Percentiles rank a stretch among this genome's conserved stretches.
Evolutionary conservation across 202 grass and related monocot species (phyloP).

Genomic region (Dendrocalamus latiflorus): DNA sequence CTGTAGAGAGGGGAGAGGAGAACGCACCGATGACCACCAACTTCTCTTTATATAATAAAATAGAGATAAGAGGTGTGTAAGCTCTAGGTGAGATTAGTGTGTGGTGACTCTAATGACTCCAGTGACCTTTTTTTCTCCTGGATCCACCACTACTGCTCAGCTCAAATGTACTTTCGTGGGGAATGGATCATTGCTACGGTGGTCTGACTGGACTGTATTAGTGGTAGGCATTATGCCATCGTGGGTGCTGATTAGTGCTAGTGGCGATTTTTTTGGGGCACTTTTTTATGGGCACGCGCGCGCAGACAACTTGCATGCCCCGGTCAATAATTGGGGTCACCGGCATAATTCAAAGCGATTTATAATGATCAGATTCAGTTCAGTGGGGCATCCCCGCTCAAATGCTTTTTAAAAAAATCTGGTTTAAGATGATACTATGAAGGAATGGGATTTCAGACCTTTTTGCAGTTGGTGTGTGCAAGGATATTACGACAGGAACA

Average conservation of each 20-base stretch:
- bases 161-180: too few relatives aligned
- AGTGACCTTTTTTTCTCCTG: too few relatives aligned
- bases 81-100: too few relatives aligned
- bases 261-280: not conserved
- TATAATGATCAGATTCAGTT: not conserved
- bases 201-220: not conserved
- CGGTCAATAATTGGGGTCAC: not conserved
- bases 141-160: not conserved
- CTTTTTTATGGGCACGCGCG: not conserved
- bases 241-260: not conserved
- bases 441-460: not conserved
- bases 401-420: not conserved
- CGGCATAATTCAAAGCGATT: not conserved
- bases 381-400: not conserved
- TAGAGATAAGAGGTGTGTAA: too few relatives aligned
- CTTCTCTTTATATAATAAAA: too few relatives aligned
- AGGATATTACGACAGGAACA: not conserved
- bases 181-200: not conserved
- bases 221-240: not conserved
- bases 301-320: not conserved
- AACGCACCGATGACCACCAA: too few relatives aligned
- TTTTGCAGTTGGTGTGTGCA: not conserved
- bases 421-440: not conserved
- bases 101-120: too few relatives aligned
- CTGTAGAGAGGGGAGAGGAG: too few relatives aligned